Percentiles rank a stretch among this genome's conserved stretches.
phyloP scores from a whole-genome alignment of 805 yeast genomes.

The Starmerella vaccinii region DNA sequence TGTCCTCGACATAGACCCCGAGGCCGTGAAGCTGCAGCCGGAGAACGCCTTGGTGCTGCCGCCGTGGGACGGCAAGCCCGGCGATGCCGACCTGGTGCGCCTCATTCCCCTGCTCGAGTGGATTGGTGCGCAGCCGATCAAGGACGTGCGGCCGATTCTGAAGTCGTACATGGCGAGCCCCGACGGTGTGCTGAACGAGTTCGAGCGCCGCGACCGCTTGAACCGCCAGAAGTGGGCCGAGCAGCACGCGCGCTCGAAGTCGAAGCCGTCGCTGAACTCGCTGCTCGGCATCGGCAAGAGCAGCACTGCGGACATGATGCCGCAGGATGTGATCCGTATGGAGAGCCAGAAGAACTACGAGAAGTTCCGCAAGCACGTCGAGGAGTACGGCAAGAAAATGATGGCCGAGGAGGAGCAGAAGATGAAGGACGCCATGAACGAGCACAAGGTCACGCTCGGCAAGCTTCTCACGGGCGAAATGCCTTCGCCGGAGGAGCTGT shows the following conservation, averaged over 20 bases:
- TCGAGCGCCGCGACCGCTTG: constrained; percentile 60
- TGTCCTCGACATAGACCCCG: constrained; percentile 66
- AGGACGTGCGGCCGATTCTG: constrained; percentile 84
- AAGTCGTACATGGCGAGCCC: constrained; percentile 57
- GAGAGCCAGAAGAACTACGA: constrained; percentile 86
- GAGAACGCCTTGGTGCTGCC: constrained; percentile 82
- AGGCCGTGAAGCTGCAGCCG: constrained; percentile 70
- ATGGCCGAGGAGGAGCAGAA: constrained; percentile 41
- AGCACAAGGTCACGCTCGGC: constrained; percentile 73
- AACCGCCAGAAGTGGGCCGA: constrained; percentile 44
- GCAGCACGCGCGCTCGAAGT: constrained; percentile 32
- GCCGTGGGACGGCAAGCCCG: constrained; percentile 79
- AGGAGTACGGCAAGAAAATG: constrained; percentile 59
- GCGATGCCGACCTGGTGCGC: constrained; percentile 61
- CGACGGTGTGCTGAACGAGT: constrained; percentile 61
- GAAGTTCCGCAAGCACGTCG: constrained; percentile 67
- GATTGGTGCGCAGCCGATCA: constrained; percentile 73
- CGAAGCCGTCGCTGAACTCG: constrained; percentile 39
- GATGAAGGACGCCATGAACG: constrained; percentile 65
- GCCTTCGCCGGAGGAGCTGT: constrained; percentile 31
- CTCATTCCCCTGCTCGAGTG: constrained; percentile 91
- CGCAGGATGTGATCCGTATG: constrained; percentile 79
- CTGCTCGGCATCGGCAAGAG: constrained; percentile 51
- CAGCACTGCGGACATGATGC: constrained; percentile 51
- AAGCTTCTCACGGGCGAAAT: constrained; percentile 67